Evolutionary conservation across 1,284 basidiomycete genomes (phyloP).

Genomic region (Leccinum angustisporum): DNA sequence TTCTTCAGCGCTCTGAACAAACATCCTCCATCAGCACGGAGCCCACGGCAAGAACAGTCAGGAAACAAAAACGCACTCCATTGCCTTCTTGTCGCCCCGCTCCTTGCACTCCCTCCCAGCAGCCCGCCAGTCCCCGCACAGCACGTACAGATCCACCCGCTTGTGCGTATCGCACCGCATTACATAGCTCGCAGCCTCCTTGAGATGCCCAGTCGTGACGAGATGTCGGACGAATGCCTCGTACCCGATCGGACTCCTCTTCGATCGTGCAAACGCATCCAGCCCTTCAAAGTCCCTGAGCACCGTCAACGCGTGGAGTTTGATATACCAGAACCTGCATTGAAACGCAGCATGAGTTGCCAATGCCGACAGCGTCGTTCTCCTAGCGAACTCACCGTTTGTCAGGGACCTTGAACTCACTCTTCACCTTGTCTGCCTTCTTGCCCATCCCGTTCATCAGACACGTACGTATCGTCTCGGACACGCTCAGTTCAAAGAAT

Average conservation of each 20-base stretch:
- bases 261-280: conserved; percentile 81
- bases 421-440: conserved; percentile 81
- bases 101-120: conserved; percentile 89
- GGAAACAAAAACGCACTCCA: conserved; percentile 69
- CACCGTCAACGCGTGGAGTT: conserved; percentile 79
- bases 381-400: conserved; percentile 59
- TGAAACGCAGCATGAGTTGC: conserved; percentile 1
- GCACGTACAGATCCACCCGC: conserved; percentile 81
- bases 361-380: background rate
- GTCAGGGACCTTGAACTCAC: conserved; percentile 89
- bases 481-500: conserved; percentile 81
- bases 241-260: conserved; percentile 93
- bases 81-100: conserved; percentile 73
- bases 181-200: conserved; percentile 77
- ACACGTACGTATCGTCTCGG: conserved; percentile 78
- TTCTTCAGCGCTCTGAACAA: conserved; percentile 60
- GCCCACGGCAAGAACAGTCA: conserved; percentile 1
- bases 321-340: conserved; percentile 87
- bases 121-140: conserved; percentile 81
- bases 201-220: conserved; percentile 66
- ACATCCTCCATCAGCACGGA: conserved; percentile 7
- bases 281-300: conserved; percentile 81
- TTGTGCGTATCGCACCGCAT: conserved; percentile 84
- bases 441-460: conserved; percentile 79
- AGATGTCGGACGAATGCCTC: conserved; percentile 88